Base-by-base conservation (phyloP, 768 basidiomycete species). In the Rhodotorula toruloides region DNA sequence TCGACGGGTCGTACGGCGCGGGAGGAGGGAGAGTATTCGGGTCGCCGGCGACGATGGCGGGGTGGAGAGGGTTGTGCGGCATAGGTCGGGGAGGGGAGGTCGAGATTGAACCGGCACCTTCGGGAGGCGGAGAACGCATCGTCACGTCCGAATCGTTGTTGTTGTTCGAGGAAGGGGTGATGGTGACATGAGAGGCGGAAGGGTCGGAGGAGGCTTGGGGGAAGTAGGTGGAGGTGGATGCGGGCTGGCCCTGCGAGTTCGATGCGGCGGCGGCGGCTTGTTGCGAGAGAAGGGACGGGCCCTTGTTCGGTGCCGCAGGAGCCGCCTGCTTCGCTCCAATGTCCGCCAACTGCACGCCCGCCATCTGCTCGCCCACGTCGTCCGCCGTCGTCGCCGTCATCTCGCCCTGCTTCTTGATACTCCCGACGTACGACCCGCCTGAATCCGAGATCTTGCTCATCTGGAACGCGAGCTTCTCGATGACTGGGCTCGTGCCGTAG, bases 381-480 rank as follows among this genome's bases (percentile, higher is more conserved):
- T 85, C 82, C 17, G 83, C 80, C 0, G 83, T 80, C 44, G 80
- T 70, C 42, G 63, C 53, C 4, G 29, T 34, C 43, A 52, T 54
- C 6, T n/a, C n/a, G n/a, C 70, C 69, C 37, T 44, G 40, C 39
- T 58, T 58, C 44, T 54, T 43, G 50, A 54, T 27, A 32, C 65
- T 82, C 79, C 47, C 74, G 80, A 77, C 61, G 80, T 78, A 54
- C 37, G 61, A 60, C 12, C 57, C 78, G 16, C 74, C 72, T 52
- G 72, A 74, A 53, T 71, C 75, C 29, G 86, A 88, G 73, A 97
- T 93, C 79, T 86, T 89, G 79, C 83, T 87, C 94, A 98, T 98
- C 5, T 86, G 87, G 74, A 99, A 94, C 0, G 86, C 86, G 81
- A 86, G 90, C 72, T 87, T 88, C 81, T 96, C 93, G 54, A 93